Base-by-base conservation (phyloP, 306 rosid genomes). In the apple (Malus domestica) region DNA sequence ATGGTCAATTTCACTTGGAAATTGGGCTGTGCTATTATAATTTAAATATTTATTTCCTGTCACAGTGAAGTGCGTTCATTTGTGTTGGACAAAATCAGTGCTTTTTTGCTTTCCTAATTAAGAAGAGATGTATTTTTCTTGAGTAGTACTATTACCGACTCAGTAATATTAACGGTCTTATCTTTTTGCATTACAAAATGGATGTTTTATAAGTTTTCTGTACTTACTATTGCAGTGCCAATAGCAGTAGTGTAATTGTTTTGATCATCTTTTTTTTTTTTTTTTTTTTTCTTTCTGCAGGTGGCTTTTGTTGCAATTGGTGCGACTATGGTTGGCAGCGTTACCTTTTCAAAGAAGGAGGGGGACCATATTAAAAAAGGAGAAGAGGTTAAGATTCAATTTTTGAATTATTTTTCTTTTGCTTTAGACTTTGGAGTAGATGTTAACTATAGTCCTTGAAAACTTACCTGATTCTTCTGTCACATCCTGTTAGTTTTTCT, bases 281-380 rank as follows among this genome's bases (percentile, higher is more conserved):
- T 33, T 5, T 33, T 6, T 6, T 6, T 1, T 32, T 0, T 32
- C 5, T 5, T 33, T 33, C 66, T 73, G 76, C 87, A 95, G 99
- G 97, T 95, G 76, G 97, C 99, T 44, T 89, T 89, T 82, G 91
- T 95, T 79, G 92, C 98, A 73, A 89, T 95, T 76, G 98, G 98
- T 80, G 98, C 99, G 54, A 95, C 99, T 16, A 95, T 95, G 99
- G 99, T 95, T 75, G 99, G 97, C 73, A 92, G 99, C 90, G 92
- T 95, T 74, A 85, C 86, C 74, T 95, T 95, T 78, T 74, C 84
- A 62, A 95, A 85, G 87, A 78, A 85, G 82, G 79, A 83, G 84
- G 97, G 97, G 45, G 97, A 92, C 29, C 15, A 60, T 84, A 90
- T 95, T 75, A 88, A 89, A 87, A 95, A 95, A 87, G 98, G 98